These are phyloP conservation scores for Alnus rubra DNA, from an alignment of 306 rosid genomes.

Conservation along the genomic window DNA sequence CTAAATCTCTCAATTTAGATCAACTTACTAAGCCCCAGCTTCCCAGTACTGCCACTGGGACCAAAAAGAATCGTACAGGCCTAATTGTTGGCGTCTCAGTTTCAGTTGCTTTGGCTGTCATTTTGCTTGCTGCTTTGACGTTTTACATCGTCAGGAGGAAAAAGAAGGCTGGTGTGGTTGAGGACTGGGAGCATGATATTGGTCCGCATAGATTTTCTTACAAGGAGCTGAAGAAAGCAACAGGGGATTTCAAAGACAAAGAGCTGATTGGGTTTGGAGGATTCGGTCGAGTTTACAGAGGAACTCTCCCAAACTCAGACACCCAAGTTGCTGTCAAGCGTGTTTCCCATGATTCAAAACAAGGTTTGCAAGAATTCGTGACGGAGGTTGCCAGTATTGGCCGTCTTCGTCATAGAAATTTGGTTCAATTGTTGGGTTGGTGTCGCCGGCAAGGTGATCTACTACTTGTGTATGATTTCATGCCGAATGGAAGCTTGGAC, in stretches of 20 bases:
- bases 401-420: conserved; percentile 31
- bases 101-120: too few species aligned
- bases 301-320: conserved; percentile 20
- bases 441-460: conserved; percentile 30
- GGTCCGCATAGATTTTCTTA: too few species aligned
- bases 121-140: too few species aligned
- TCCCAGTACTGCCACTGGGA: too few species aligned
- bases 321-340: conserved; percentile 37
- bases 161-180: too few species aligned
- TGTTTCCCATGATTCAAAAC: conserved; percentile 31
- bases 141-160: too few species aligned
- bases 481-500: conserved; percentile 45
- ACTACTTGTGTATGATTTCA: conserved; percentile 34
- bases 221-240: conserved; percentile 3
- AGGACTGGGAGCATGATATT: too few species aligned
- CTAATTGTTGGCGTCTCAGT: too few species aligned
- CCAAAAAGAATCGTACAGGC: too few species aligned
- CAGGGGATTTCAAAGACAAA: conserved; percentile 29
- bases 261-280: conserved; percentile 37
- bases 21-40: too few species aligned
- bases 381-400: conserved; percentile 34
- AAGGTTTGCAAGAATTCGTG: conserved; percentile 34
- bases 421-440: conserved; percentile 40
- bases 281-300: conserved; percentile 33
- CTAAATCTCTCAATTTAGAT: too few species aligned